Conservation (phyloP, 495 filamentous ascomycete species). For the Cudoniella acicularis region DNA sequence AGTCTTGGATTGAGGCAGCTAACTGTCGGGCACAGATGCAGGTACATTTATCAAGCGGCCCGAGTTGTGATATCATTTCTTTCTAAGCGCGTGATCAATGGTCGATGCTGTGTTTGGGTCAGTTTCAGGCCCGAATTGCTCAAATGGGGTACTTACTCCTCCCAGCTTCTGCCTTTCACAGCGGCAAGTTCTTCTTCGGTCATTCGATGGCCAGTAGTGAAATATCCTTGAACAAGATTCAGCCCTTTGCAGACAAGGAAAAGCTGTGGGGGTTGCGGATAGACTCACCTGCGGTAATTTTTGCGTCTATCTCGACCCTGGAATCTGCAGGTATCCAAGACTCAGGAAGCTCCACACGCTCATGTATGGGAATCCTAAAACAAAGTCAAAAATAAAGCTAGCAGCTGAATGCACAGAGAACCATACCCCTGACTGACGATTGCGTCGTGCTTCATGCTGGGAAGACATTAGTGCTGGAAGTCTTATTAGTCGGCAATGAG, state of each 20-base stretch:
- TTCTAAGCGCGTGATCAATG: constrained; percentile 32
- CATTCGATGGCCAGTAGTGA: constrained; percentile 89
- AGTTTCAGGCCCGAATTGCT: constrained; percentile 20
- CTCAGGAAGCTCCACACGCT: constrained; percentile 91
- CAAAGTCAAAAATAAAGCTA: constrained; percentile 6
- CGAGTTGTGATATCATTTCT: constrained; percentile 1
- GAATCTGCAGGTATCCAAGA: constrained; percentile 93
- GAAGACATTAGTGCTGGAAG: constrained; percentile 14
- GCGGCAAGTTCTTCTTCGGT: constrained; percentile 79
- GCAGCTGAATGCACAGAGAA: neutral
- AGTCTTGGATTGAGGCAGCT: neutral
- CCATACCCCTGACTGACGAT: constrained; percentile 84
- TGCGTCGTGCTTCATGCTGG: constrained; percentile 95
- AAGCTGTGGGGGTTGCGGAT: constrained; percentile 6
- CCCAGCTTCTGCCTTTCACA: constrained; percentile 90
- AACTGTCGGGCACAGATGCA: constrained; percentile 20
- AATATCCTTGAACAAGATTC: constrained; percentile 47
- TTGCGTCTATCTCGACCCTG: constrained; percentile 96
- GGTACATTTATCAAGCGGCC: constrained; percentile 13
- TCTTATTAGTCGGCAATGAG: neutral
- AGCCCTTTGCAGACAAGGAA: constrained; percentile 23
- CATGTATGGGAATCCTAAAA: constrained; percentile 76
- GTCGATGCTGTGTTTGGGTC: constrained; percentile 40
- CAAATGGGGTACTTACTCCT: constrained; percentile 55
- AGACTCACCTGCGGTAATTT: constrained; percentile 92